phyloP scores from a whole-genome alignment of 1,284 basidiomycete genomes.

The Leccinum insolens region DNA sequence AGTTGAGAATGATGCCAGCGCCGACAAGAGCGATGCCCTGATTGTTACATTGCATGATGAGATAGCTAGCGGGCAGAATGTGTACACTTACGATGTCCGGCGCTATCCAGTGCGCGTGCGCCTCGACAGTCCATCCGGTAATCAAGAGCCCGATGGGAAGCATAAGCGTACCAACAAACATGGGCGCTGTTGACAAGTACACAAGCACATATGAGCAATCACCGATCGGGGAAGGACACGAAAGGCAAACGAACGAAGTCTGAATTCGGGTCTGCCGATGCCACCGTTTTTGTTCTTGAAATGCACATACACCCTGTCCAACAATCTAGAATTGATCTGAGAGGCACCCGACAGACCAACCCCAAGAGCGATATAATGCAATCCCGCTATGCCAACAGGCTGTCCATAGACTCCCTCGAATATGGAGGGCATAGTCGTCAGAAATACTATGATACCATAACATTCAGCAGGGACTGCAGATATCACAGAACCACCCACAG shows the following conservation, averaged over 20 bases:
- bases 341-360: conserved; percentile 45
- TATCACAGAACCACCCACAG: conserved; percentile 38
- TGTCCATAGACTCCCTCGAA: conserved; percentile 56
- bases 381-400: conserved; percentile 55
- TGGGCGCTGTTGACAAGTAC: conserved; percentile 43
- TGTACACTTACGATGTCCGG: conserved; percentile 57
- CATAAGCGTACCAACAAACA: conserved; percentile 58
- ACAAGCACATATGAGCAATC: conserved; percentile 4
- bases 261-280: conserved; percentile 51
- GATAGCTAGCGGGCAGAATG: neutral
- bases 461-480: conserved; percentile 16
- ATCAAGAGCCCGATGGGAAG: conserved; percentile 65
- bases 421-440: conserved; percentile 68
- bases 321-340: conserved; percentile 49
- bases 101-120: conserved; percentile 63
- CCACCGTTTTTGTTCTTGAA: conserved; percentile 46
- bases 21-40: conserved; percentile 56
- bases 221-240: too few species aligned
- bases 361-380: conserved; percentile 59
- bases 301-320: conserved; percentile 51
- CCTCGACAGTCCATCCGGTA: conserved; percentile 66
- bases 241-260: conserved; percentile 32
- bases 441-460: conserved; percentile 44
- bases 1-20: conserved; percentile 47
- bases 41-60: neutral